Evolutionary conservation across 139 green algal genomes (phyloP), one percentile per base, ranked within the genome.

Genomic region (Yamagishiella unicocca): DNA sequence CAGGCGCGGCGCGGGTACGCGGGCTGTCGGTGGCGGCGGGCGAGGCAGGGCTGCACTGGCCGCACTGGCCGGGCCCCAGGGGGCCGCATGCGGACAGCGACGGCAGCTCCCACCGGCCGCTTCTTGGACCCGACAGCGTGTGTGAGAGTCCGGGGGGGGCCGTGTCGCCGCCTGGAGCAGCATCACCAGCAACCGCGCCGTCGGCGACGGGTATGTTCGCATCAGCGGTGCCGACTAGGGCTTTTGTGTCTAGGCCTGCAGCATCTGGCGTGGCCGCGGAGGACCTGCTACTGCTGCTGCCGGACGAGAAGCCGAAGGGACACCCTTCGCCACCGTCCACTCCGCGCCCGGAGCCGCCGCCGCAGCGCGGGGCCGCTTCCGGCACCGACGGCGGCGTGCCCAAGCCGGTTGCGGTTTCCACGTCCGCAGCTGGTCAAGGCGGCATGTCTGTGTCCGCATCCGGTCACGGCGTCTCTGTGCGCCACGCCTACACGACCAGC

Each of bases 201-300:
- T n/a, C n/a, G n/a, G n/a, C n/a, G n/a, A n/a, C n/a, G n/a, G n/a
- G n/a, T n/a, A n/a, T n/a, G n/a, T n/a, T n/a, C n/a, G n/a, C n/a
- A n/a, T n/a, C n/a, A n/a, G n/a, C n/a, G n/a, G n/a, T n/a, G n/a
- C n/a, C n/a, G n/a, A n/a, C n/a, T n/a, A n/a, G n/a, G n/a, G n/a
- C n/a, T n/a, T n/a, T n/a, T n/a, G n/a, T n/a, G n/a, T n/a, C n/a
- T n/a, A n/a, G n/a, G n/a, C n/a, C n/a, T n/a, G n/a, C n/a, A n/a
- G n/a, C n/a, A n/a, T n/a, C n/a, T n/a, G 70, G 31, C 22, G 37
- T 38, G 42, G 27, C 38, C 46, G 74, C 68, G 74, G 53, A n/a
- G 27, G 74, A 82, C 21, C 45, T 82, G 74, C 50, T 82, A 12
- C 74, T 82, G 33, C 45, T 81, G 17, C 46, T 82, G 7, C 70